Base-by-base conservation (phyloP, 306 rosid species). In the Ormosia semicastrata region DNA sequence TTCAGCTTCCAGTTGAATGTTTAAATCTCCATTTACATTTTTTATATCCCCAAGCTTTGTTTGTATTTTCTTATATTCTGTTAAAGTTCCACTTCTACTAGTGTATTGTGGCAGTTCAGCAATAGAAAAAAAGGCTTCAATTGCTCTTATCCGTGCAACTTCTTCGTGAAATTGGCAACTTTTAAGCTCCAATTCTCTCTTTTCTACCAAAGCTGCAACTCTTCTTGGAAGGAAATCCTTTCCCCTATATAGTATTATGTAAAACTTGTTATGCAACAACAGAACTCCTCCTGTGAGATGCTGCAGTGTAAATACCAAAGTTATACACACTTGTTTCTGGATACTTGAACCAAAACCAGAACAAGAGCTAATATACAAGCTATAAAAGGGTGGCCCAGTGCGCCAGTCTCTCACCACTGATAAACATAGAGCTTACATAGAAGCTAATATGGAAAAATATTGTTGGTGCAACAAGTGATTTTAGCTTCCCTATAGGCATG, bases 181-280 rank as follows among this genome's bases (percentile, higher is more conserved):
- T n/a, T n/a, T n/a, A n/a, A n/a, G n/a, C n/a, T n/a, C n/a, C n/a
- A n/a, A n/a, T n/a, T n/a, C n/a, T n/a, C n/a, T n/a, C n/a, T n/a
- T n/a, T n/a, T n/a, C n/a, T n/a, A n/a, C n/a, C n/a, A n/a, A n/a
- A n/a, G n/a, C n/a, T n/a, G n/a, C n/a, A n/a, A n/a, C n/a, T n/a
- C n/a, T n/a, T n/a, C n/a, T n/a, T n/a, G n/a, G n/a, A 82, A 94
- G 91, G 86, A 90, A 92, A 85, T 94, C 98, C 58, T 94, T 89
- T 79, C 98, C 98, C 81, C 95, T 87, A 71, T 90, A 91, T 59
- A 94, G 91, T 86, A 92, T 69, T 40, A 94, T 88, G 46, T 86
- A 59, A 77, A 83, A 92, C 83, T 94, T 94, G 77, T 94, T 92
- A 39, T 92, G 93, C 66, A 94, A 86, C 85, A 94, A 80, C 68